phyloP scores from a whole-genome alignment of 2,329 filamentous ascomycete species.

The Geosmithia putterillii region DNA sequence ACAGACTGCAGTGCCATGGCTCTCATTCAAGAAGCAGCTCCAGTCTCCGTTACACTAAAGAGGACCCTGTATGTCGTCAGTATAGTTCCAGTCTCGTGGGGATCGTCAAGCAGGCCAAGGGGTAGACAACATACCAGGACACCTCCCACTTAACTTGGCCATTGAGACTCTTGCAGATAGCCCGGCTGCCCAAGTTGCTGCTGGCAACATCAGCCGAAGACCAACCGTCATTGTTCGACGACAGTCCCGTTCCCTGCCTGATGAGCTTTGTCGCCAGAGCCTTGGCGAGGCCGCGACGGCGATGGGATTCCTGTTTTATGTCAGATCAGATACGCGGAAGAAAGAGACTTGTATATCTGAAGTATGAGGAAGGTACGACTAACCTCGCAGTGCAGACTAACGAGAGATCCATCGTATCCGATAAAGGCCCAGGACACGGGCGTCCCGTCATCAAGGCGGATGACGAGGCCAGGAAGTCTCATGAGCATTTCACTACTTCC shows the following conservation, averaged over 20 bases:
- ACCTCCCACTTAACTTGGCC: conserved; percentile 41
- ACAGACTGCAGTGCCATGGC: too few species aligned
- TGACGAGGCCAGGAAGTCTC: conserved; percentile 30
- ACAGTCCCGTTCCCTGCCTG: conserved; percentile 30
- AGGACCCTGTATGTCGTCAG: background rate
- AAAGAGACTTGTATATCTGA: too few species aligned
- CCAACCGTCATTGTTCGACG: conserved; percentile 32
- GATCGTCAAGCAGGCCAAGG: background rate
- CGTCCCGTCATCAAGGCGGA: conserved; percentile 31
- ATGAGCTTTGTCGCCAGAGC: conserved; percentile 46
- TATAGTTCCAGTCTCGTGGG: too few species aligned
- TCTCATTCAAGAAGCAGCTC: background rate
- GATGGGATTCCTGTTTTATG: conserved; percentile 31
- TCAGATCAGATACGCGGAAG: background rate
- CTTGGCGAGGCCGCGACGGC: conserved; percentile 52
- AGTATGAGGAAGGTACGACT: background rate
- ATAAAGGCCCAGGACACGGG: conserved; percentile 55
- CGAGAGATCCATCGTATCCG: conserved; percentile 47
- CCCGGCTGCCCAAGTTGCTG: conserved; percentile 47
- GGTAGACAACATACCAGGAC: conserved; percentile 39
- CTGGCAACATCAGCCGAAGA: conserved; percentile 52
- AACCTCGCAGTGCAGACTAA: conserved; percentile 47
- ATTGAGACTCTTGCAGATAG: conserved; percentile 49
- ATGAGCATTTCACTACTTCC: conserved; percentile 24
- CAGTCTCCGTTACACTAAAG: background rate